Conservation (phyloP, 176 grass and related monocot genomes). For the Lolium multiflorum region DNA sequence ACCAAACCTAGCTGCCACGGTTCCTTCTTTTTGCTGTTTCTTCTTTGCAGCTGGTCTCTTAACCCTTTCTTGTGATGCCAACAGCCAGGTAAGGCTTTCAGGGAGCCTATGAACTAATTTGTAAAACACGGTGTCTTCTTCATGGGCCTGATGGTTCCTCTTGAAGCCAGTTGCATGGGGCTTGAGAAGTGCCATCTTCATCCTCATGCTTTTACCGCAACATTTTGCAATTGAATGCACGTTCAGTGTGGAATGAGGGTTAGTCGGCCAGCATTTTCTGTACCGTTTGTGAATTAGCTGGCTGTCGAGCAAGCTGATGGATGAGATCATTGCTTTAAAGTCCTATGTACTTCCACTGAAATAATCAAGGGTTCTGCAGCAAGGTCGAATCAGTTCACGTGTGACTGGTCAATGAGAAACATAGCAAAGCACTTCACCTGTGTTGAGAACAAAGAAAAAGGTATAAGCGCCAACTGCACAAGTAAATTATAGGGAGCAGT, state of each 20-base stretch:
- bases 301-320: constrained; percentile 24
- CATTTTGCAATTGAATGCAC: constrained; percentile 34
- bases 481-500: neutral
- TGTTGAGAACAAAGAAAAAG: neutral
- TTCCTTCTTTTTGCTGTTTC: constrained; percentile 50
- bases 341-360: constrained; percentile 36
- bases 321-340: constrained; percentile 46
- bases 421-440: constrained; percentile 3
- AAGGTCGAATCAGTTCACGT: constrained; percentile 20
- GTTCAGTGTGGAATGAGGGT: constrained; percentile 13
- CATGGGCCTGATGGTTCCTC: constrained; percentile 44
- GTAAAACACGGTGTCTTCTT: constrained; percentile 45
- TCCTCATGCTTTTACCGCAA: constrained; percentile 14
- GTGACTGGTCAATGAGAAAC: constrained; percentile 9
- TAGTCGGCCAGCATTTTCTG: constrained; percentile 39
- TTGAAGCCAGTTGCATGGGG: constrained; percentile 48
- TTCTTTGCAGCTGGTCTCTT: constrained; percentile 46
- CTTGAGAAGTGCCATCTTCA: constrained; percentile 36
- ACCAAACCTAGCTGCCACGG: constrained; percentile 45
- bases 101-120: constrained; percentile 63
- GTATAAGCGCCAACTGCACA: neutral
- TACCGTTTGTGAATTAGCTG: constrained; percentile 27
- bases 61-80: constrained; percentile 34
- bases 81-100: constrained; percentile 70
- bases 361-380: neutral